Evolutionary conservation across 139 green algal genomes (phyloP).

Genomic region (Chlamydomonas asymmetrica): DNA sequence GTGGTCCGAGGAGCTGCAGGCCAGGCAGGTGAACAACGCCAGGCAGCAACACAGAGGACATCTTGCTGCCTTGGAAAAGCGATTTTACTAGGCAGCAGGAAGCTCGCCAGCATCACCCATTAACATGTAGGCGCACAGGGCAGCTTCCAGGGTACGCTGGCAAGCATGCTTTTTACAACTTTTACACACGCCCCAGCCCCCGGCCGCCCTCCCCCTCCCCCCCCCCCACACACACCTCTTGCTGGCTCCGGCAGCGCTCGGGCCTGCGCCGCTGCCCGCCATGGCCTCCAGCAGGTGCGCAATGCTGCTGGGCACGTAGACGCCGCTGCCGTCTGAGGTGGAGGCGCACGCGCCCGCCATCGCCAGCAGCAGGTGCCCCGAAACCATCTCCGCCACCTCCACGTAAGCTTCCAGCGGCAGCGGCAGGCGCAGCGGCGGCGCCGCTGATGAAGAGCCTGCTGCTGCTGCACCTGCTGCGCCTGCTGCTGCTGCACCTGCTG

Average conservation of each 20-base stretch:
- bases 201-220: not conserved
- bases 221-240: not conserved
- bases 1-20: not conserved
- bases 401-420: conserved; percentile 21
- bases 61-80: not conserved
- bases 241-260: not conserved
- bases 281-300: conserved; percentile 6
- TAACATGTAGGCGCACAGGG: too few relatives aligned
- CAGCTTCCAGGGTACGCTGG: too few relatives aligned
- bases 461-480: too few relatives aligned
- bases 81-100: not conserved
- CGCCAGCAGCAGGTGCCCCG: conserved; percentile 16
- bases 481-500: too few relatives aligned
- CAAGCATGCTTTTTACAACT: too few relatives aligned
- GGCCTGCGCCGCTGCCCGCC: conserved; percentile 1
- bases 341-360: too few relatives aligned
- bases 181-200: not conserved
- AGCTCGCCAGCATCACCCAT: too few relatives aligned
- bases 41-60: not conserved
- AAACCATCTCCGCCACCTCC: conserved; percentile 6
- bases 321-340: too few relatives aligned
- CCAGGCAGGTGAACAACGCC: not conserved
- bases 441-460: not conserved
- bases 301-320: conserved; percentile 8
- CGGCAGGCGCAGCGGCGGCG: not conserved